Percentiles rank a stretch among this genome's conserved stretches.
Evolutionary conservation across 176 grass and related monocot species (phyloP).

Genomic region (Phoenix roebelenii): DNA sequence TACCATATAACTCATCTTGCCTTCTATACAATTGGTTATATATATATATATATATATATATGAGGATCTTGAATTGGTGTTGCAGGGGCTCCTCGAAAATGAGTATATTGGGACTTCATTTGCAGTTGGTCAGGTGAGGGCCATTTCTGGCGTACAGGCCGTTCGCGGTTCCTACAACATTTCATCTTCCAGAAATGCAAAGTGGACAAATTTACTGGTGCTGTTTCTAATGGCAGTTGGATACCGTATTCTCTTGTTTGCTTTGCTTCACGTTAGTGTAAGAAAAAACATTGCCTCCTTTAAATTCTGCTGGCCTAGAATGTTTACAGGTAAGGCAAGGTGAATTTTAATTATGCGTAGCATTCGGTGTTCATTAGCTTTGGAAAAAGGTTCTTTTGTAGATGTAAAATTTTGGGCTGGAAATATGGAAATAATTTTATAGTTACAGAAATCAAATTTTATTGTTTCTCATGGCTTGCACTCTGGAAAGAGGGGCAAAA

Average conservation of each 20-base stretch:
- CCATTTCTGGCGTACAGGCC: slow-evolving; percentile 71
- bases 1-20: not conserved
- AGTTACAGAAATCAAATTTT: too few relatives aligned
- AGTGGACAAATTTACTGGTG: slow-evolving; percentile 70
- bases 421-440: too few relatives aligned
- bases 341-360: slow-evolving; percentile 3
- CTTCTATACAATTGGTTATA: too few relatives aligned
- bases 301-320: slow-evolving; percentile 33
- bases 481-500: too few relatives aligned
- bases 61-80: not conserved
- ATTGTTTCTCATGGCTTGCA: too few relatives aligned
- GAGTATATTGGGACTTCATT: slow-evolving; percentile 82
- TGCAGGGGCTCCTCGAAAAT: slow-evolving; percentile 82
- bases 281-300: slow-evolving; percentile 24
- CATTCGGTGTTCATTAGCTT: not conserved
- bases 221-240: slow-evolving; percentile 65
- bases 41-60: too few relatives aligned
- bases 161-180: slow-evolving; percentile 70
- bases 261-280: slow-evolving; percentile 48
- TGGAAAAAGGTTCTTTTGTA: too few relatives aligned
- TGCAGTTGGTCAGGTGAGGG: slow-evolving; percentile 70
- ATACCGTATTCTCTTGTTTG: slow-evolving; percentile 49
- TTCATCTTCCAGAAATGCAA: slow-evolving; percentile 48
- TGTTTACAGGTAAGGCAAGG: slow-evolving; percentile 26
- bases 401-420: too few relatives aligned